Conservation (phyloP, 176 grass and related monocot genomes). For the Oryza punctata region DNA sequence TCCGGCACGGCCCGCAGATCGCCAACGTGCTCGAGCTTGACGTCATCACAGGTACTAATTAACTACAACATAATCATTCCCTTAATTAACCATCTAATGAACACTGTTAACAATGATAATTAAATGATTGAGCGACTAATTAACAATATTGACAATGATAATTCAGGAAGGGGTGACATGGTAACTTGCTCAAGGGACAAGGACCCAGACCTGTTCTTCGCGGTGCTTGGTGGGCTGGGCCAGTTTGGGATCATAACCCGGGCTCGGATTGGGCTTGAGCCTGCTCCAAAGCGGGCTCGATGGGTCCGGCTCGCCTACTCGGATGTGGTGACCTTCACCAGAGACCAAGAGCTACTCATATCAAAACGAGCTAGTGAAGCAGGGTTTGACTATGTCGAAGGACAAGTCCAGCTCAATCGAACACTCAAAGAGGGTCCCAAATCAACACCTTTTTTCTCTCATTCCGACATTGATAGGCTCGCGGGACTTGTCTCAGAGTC, state of each 20-base stretch:
- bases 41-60: conserved; percentile 57
- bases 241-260: conserved; percentile 73
- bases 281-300: conserved; percentile 31
- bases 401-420: conserved; percentile 47
- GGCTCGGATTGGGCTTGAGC: conserved; percentile 53
- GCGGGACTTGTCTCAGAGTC: conserved; percentile 3
- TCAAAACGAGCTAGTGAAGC: neutral
- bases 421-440: conserved; percentile 18
- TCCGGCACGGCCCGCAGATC: conserved; percentile 74
- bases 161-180: conserved; percentile 56
- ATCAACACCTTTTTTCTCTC: conserved; percentile 60
- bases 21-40: conserved; percentile 70
- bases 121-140: neutral
- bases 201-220: conserved; percentile 59
- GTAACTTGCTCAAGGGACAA: conserved; percentile 48
- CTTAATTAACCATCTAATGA: too few relatives aligned
- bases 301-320: conserved; percentile 67
- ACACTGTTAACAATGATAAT: too few relatives aligned
- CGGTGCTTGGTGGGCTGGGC: conserved; percentile 40
- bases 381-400: conserved; percentile 67
- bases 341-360: conserved; percentile 58
- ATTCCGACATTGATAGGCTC: conserved; percentile 29
- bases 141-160: neutral
- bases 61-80: too few relatives aligned
- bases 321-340: conserved; percentile 36